A percentile compares a stretch with the other conserved stretches of the same genome.
These are phyloP conservation scores for Selaginella tamariscina DNA, from an alignment of 75 land plant species.

Conservation along the genomic window DNA sequence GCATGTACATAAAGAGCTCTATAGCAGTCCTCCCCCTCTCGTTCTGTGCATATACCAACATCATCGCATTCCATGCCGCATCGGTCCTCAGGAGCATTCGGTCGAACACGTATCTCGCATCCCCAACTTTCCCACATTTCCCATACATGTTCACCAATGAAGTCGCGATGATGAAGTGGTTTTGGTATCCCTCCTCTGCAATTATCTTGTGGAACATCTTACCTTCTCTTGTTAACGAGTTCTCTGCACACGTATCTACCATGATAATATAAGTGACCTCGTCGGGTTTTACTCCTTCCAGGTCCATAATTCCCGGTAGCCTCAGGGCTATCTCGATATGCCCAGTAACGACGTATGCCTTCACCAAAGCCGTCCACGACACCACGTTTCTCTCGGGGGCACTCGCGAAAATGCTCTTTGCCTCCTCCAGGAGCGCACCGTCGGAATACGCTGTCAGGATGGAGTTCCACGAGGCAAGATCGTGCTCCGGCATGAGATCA, in stretches of 20 bases:
- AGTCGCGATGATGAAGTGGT: background rate
- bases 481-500: constrained; percentile 20
- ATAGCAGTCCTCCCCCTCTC: background rate
- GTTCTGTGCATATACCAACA: background rate
- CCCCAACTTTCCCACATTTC: background rate
- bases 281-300: background rate
- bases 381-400: constrained; percentile 21
- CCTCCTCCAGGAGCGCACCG: constrained; percentile 18
- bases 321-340: constrained; percentile 6
- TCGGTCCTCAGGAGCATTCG: background rate
- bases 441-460: constrained; percentile 29
- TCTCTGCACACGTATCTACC: background rate
- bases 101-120: background rate
- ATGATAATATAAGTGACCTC: background rate
- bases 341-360: constrained; percentile 23
- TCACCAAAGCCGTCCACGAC: constrained; percentile 22
- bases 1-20: background rate
- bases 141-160: constrained; percentile 2
- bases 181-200: background rate
- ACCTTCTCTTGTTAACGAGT: background rate
- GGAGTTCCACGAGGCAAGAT: constrained; percentile 30
- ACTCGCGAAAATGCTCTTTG: constrained; percentile 22
- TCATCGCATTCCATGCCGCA: background rate
- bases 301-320: background rate
- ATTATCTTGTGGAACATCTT: background rate